A percentile compares a stretch with the other conserved stretches of the same genome.
Evolutionary conservation across 2,329 filamentous ascomycete species (phyloP).

Genomic region (Diaporthe sp.): DNA sequence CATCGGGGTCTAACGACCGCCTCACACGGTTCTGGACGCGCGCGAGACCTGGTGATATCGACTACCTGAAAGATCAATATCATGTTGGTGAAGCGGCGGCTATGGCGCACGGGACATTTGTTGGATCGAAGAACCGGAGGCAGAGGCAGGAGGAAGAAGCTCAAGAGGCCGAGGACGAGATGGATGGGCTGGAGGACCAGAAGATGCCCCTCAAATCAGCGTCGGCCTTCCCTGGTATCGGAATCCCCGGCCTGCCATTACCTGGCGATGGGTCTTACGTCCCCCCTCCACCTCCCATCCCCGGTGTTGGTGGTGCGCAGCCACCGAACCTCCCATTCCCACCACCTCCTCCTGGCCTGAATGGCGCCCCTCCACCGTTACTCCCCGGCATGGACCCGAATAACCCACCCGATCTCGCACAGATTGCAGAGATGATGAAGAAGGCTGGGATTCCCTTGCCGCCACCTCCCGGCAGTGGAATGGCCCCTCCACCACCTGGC

Average conservation of each 20-base stretch:
- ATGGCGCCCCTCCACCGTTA: conserved; percentile 55
- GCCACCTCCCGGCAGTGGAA: conserved; percentile 55
- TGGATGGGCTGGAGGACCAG: conserved; percentile 92
- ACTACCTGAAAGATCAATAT: conserved; percentile 89
- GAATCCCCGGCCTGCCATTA: conserved; percentile 71
- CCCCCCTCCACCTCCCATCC: conserved; percentile 60
- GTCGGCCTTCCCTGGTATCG: conserved; percentile 62
- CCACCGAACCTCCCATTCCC: conserved; percentile 67
- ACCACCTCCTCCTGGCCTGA: conserved; percentile 63
- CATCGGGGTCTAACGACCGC: conserved; percentile 95
- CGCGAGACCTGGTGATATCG: conserved; percentile 87
- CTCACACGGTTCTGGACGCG: conserved; percentile 98
- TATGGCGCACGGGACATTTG: conserved; percentile 95
- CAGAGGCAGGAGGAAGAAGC: conserved; percentile 94
- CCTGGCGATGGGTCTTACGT: conserved; percentile 51
- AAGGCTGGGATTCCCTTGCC: conserved; percentile 75
- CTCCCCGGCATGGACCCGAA: conserved; percentile 68
- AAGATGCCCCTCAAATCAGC: conserved; percentile 77
- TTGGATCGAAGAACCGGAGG: conserved; percentile 81
- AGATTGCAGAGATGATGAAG: conserved; percentile 75
- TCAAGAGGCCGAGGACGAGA: conserved; percentile 92
- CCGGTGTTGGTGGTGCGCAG: conserved; percentile 63
- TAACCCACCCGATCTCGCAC: conserved; percentile 73
- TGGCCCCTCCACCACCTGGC: conserved; percentile 58
- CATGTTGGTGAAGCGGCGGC: conserved; percentile 95